Conservation (phyloP, 2,329 filamentous ascomycete species). For the Diaporthe amygdali region DNA sequence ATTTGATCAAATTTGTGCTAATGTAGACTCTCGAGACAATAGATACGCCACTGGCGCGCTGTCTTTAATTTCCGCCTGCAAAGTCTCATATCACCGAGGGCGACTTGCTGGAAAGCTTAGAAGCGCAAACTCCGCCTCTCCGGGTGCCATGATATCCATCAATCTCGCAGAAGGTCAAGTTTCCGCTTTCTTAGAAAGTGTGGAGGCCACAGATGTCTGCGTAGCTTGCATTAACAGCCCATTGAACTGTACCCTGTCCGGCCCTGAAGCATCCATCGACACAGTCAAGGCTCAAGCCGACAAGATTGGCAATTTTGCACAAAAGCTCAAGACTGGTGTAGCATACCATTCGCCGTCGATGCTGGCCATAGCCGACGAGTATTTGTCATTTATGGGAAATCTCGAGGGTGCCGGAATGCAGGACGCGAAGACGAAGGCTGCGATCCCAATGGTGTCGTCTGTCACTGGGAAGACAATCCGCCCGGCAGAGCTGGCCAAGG, state of each 20-base stretch:
- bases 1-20: not conserved
- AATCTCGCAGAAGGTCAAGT: constrained; percentile 33
- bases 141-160: constrained; percentile 37
- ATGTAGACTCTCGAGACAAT: not conserved
- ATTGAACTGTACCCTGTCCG: constrained; percentile 36
- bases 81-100: constrained; percentile 39
- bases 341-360: constrained; percentile 36
- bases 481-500: constrained; percentile 29
- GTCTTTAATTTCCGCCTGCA: constrained; percentile 34
- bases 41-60: constrained; percentile 36
- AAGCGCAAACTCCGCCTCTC: not conserved
- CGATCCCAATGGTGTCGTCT: constrained; percentile 27
- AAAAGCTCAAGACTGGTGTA: constrained; percentile 36
- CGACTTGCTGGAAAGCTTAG: constrained; percentile 33
- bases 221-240: constrained; percentile 41
- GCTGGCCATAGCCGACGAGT: constrained; percentile 31
- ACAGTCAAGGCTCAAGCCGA: constrained; percentile 31
- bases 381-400: constrained; percentile 29
- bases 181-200: constrained; percentile 28
- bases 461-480: constrained; percentile 31
- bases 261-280: constrained; percentile 32
- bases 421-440: constrained; percentile 25
- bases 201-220: constrained; percentile 18
- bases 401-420: constrained; percentile 26
- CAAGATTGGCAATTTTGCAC: constrained; percentile 34